Base-by-base conservation (phyloP, 345 rosid genomes). In the Lagerstroemia speciosa region DNA sequence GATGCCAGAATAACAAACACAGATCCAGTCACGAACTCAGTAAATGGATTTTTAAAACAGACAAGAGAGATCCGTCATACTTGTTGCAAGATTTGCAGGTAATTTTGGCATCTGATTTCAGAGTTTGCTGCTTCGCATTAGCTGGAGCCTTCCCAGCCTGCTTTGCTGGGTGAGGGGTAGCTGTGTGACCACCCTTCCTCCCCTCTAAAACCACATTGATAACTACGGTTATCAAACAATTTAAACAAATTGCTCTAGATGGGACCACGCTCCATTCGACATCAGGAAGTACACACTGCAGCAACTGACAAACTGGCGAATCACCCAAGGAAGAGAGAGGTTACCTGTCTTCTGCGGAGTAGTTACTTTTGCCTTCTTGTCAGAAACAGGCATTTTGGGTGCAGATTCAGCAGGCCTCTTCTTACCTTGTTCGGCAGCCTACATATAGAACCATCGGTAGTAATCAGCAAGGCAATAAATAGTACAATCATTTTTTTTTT, bases 151-250 rank as follows among this genome's bases (percentile, higher is more conserved):
- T 87, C 32, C 77, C 88, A 41, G 75, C 86, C 67, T 83, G 78
- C 69, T 90, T 95, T 10, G 89, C 79, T 0, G 97, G 99, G 81
- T 94, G 86, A 22, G 99, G 99, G 58, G 98, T 92, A 6, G 92
- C 97, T 0, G 83, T 72, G 73, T 90, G 98, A 11, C 65, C 94
- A 19, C 85, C 86, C 82, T 88, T 94, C 86, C 89, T 90, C 50
- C 84, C 96, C 75, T 88, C 99, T 90, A 71, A 71, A 65, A 20
- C 57, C 67, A 57, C 9, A 64, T 27, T 14, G 63, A 22, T n/a
- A 20, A 6, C 1, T 20, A n/a, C 0, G 32, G 36, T 45, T 29
- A 15, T 31, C 14, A n/a, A 61, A 62, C 27, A 57, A n/a, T 9
- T 14, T 43, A 60, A 36, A 29, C 6, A 26, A 62, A 66, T 2